phyloP scores from a whole-genome alignment of 208 protist genomes.

The Naegleria fowleri region DNA sequence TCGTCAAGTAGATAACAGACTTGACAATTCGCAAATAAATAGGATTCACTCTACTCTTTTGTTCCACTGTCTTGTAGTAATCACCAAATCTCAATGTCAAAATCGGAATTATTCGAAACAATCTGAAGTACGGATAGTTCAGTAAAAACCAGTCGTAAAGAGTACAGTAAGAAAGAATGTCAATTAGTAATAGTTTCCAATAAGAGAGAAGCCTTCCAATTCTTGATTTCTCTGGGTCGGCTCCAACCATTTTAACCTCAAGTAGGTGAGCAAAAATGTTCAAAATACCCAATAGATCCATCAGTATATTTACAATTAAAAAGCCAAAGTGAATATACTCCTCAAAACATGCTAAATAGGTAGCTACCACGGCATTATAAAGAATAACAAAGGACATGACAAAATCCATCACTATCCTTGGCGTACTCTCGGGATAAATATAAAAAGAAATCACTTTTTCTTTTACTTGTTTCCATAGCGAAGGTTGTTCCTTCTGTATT shows the following conservation, averaged over 20 bases:
- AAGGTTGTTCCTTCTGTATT: background rate
- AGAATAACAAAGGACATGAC: slow-evolving; percentile 4
- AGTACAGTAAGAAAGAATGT: background rate
- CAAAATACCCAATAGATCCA: background rate
- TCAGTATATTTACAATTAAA: background rate
- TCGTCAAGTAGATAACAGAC: background rate
- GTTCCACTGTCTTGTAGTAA: background rate
- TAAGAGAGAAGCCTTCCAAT: background rate
- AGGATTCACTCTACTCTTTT: background rate
- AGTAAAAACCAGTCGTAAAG: background rate
- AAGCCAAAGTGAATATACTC: background rate
- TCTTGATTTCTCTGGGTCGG: background rate
- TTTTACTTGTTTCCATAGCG: background rate
- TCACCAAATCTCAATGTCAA: background rate
- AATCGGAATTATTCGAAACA: background rate
- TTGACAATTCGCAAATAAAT: slow-evolving; percentile 2
- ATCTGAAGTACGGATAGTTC: background rate
- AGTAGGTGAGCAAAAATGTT: background rate
- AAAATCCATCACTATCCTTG: slow-evolving; percentile 10
- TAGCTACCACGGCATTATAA: background rate
- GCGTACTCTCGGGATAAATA: background rate
- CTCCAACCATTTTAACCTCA: background rate
- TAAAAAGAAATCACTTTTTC: background rate
- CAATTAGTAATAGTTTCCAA: background rate
- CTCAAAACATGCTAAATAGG: slow-evolving; percentile 10